These are phyloP conservation scores for Globisporangium uncinulatum DNA, from an alignment of 352 stramenopile genomes.

Conservation along the genomic window DNA sequence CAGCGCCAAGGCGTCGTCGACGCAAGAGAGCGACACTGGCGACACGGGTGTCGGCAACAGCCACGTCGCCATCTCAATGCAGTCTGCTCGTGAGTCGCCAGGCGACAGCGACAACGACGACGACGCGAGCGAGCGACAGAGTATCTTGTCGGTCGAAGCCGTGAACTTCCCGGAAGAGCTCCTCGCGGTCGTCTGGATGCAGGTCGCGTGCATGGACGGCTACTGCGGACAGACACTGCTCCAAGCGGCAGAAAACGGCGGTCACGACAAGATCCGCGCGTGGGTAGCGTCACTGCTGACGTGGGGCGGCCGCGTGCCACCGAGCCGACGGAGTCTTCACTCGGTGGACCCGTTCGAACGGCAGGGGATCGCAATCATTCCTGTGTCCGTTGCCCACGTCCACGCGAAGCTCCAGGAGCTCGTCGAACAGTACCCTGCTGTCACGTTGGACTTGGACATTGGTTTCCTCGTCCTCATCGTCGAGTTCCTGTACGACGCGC, in stretches of 20 bases:
- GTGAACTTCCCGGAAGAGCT: slow-evolving; percentile 57
- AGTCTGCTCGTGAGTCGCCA: background rate
- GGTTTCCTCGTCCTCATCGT: slow-evolving; percentile 65
- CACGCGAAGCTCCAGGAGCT: slow-evolving; percentile 46
- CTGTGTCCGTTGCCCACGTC: slow-evolving; percentile 50
- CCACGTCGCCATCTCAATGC: slow-evolving; percentile 14
- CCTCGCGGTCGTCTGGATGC: slow-evolving; percentile 78
- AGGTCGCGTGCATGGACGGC: slow-evolving; percentile 68
- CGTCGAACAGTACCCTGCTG: slow-evolving; percentile 44
- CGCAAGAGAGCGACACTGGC: slow-evolving; percentile 16
- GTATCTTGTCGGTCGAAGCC: slow-evolving; percentile 16
- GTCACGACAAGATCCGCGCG: slow-evolving; percentile 74
- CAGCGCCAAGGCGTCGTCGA: slow-evolving; percentile 10
- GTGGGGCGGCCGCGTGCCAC: slow-evolving; percentile 58
- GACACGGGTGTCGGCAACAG: slow-evolving; percentile 1
- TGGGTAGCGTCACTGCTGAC: slow-evolving; percentile 70
- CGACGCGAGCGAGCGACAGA: slow-evolving; percentile 5
- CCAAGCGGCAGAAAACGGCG: slow-evolving; percentile 66
- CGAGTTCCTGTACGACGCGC: slow-evolving; percentile 65
- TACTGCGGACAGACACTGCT: slow-evolving; percentile 80
- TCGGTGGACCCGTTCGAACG: slow-evolving; percentile 65
- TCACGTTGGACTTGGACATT: slow-evolving; percentile 77
- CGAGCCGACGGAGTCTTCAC: slow-evolving; percentile 19
- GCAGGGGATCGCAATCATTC: slow-evolving; percentile 59
- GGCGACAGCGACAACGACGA: slow-evolving; percentile 1